Base-by-base conservation (phyloP, 805 yeast genomes). In the Wickerhamomyces bisporus region DNA sequence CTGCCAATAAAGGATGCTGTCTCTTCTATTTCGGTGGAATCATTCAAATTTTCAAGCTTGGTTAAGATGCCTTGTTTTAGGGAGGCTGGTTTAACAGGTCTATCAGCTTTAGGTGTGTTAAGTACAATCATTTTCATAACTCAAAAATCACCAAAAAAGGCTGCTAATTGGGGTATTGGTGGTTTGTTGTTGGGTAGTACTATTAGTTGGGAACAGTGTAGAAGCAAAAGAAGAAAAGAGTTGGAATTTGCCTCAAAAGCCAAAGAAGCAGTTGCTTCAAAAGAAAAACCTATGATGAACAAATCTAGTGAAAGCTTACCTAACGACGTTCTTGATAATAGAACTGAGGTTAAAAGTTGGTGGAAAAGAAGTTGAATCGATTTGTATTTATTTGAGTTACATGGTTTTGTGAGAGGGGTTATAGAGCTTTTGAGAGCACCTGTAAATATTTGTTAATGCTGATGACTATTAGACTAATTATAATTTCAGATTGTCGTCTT, bases 191-290 rank as follows among this genome's bases (percentile, higher is more conserved):
- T 87, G 16, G 96, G 96, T 1, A 78, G 86, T 32, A 70, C 85
- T 0, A 79, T 85, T 20, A 86, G 95, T 1, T 89, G 96, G 96
- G 96, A 89, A 57, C 95, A 87, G 61, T 89, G 98, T 59, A 70
- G 95, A 41, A 68, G 77, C 34, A 70, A 77, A 33, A 70, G 95
- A 57, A 70, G 81, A 52, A 73, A 76, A 45, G 77, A 84, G 38
- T 71, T 77, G 55, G 73, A 74, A 43, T 78, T 80, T 40, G 81
- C 89, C 34, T 79, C 76, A 41, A 61, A 73, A 52, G 95, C 95
- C 0, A 79, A 77, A 49, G 74, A 73, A 41, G 66, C 64, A 2
- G 63, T 63, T 18, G 61, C 62, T 13, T 47, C 47, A 6, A 62
- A 63, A 46, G 60, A 55, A 39, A 59, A 41, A 38, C 68, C 66